Base-by-base conservation (phyloP, 805 yeast species). In the Ogataea ramenticola region DNA sequence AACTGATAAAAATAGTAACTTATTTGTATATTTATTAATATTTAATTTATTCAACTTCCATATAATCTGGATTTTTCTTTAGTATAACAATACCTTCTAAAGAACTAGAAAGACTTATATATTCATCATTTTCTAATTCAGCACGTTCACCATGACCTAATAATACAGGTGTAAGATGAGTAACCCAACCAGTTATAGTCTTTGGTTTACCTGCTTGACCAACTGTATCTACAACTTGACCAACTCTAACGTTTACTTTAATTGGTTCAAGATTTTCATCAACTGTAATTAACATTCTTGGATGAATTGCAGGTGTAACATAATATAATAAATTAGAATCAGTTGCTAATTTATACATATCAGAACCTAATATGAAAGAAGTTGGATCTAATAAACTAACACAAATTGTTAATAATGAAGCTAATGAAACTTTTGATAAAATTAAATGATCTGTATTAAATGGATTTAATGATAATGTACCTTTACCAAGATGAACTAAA, bases 171-270 rank as follows among this genome's bases (percentile, higher is more conserved):
- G 99, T 93, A 5, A 93, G 86, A 59, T 93, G 99, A 1, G 99
- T 93, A 19, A 93, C 98, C 99, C 99, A 93, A 32, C 99, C 99
- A 4, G 99, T 93, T 40, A 93, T 93, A 12, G 97, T 90, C 72
- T 93, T 93, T 40, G 99, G 99, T 55, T 87, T 88, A 69, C 99
- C 99, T 0, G 98, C 99, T 65, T 91, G 98, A 30, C 99, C 99
- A 49, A 93, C 98, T 34, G 90, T 88, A 62, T 93, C 99, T 26
- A 93, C 98, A 7, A 99, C 98, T 68, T 91, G 97, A 49, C 99
- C 99, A 27, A 93, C 98, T 60, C 99, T 79, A 10, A 93, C 99
- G 53, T 88, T 91, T 10, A 93, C 98, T 71, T 91, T 91, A 49
- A 93, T 68, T 32, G 96, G 96, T 53, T 89, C 80, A 63, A 91